These are phyloP conservation scores for Iodosphaeria phyllophila DNA, from an alignment of 2,329 filamentous ascomycete species.

Conservation along the genomic window DNA sequence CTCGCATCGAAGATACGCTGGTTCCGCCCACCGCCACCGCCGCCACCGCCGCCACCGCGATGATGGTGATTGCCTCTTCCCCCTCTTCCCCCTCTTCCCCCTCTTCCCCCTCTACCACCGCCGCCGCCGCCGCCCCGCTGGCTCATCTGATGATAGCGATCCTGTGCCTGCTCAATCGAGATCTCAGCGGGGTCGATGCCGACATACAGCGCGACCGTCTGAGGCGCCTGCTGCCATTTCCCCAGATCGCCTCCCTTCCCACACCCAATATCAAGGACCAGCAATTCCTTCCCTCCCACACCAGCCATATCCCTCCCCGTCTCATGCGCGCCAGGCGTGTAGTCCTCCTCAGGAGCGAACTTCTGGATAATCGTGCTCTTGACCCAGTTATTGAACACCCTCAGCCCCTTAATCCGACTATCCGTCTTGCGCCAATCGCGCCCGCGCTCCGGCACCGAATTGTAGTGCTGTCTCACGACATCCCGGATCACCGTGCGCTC, in stretches of 20 bases:
- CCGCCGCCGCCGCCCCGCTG: slow-evolving; percentile 34
- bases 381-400: slow-evolving; percentile 97
- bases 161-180: slow-evolving; percentile 76
- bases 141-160: slow-evolving; percentile 61
- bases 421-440: slow-evolving; percentile 90
- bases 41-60: no score
- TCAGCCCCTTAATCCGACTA: slow-evolving; percentile 83
- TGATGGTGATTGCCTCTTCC: no score
- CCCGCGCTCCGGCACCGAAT: slow-evolving; percentile 81
- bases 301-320: slow-evolving; percentile 20
- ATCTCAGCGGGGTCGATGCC: slow-evolving; percentile 86
- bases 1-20: slow-evolving; percentile 61
- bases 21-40: slow-evolving; percentile 24
- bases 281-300: slow-evolving; percentile 38
- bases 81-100: no score
- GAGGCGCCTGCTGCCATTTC: slow-evolving; percentile 93
- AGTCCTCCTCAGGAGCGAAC: slow-evolving; percentile 69
- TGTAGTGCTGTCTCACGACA: slow-evolving; percentile 86
- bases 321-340: slow-evolving; percentile 40
- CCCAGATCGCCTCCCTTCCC: slow-evolving; percentile 90
- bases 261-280: slow-evolving; percentile 87
- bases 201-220: slow-evolving; percentile 80
- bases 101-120: slow-evolving; percentile 24
- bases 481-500: slow-evolving; percentile 45
- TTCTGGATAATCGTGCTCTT: slow-evolving; percentile 97